Evolutionary conservation across 805 yeast genomes (phyloP), one percentile per base, ranked within the genome.

Genomic region (Nakazawaea populi): DNA sequence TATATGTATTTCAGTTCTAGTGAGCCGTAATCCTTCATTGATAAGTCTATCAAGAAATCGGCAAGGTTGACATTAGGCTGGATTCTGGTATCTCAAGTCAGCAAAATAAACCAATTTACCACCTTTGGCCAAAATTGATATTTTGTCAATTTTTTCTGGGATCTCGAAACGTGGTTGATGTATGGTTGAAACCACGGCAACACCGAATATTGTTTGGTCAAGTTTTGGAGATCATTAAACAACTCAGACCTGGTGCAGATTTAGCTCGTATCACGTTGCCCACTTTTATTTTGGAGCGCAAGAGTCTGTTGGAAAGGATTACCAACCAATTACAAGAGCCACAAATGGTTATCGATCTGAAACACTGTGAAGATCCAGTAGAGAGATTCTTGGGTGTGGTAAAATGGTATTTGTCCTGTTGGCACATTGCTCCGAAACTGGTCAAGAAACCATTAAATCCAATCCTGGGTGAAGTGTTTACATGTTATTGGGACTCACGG

Each of bases 341-440:
- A 0, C 80, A 83, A 37, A 69, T 90, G 34, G 66, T 91, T 40
- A 62, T 89, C 6, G 76, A 78, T 28, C 97, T 97, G 0, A 85
- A 85, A 56, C 60, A 61, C 3, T 70, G 77, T 3, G 63, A 65
- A 2, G 87, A 87, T 56, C 82, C 83, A 2, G 60, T 85, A 27
- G 74, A 80, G 51, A 77, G 98, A 52, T 91, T 94, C 59, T 62
- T 89, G 6, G 70, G 79, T 42, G 84, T 92, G 6, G 83, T 87
- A 27, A 81, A 82, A 61, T 92, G 97, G 96, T 94, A 94, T 65
- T 74, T 94, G 66, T 80, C 97, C 3, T 89, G 95, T 45, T 94
- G 98, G 98, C 97, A 94, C 64, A 94, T 94, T 65, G 94, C 97
- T 1, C 99, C 98, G 31, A 92, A 92, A 64, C 99, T 98, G 4